Evolutionary conservation across 805 yeast species (phyloP).

Genomic region (Starmera pachycereana): DNA sequence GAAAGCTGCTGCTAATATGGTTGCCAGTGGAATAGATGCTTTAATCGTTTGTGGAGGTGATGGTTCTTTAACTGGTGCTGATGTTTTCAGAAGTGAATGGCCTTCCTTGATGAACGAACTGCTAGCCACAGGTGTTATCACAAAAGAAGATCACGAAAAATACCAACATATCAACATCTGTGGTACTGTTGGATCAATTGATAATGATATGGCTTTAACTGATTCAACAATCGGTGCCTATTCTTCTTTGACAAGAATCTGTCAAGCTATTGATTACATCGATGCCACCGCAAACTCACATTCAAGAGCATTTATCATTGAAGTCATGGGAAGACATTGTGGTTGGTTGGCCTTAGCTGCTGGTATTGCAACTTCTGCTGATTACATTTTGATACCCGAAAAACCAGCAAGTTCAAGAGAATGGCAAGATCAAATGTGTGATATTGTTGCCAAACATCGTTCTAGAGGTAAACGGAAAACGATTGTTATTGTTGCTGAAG

Average conservation of each 20-base stretch:
- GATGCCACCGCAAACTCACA: constrained; percentile 81
- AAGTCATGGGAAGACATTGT: constrained; percentile 86
- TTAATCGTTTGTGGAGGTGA: constrained; percentile 78
- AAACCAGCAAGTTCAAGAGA: constrained; percentile 52
- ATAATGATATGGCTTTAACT: constrained; percentile 77
- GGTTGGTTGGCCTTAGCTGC: constrained; percentile 83
- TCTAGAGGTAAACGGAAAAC: constrained; percentile 67
- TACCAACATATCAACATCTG: constrained; percentile 54
- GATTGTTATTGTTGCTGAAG: constrained; percentile 75
- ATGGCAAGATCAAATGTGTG: constrained; percentile 62
- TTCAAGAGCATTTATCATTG: constrained; percentile 74
- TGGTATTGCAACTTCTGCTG: constrained; percentile 74
- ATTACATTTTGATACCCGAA: constrained; percentile 73
- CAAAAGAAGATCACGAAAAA: constrained; percentile 34
- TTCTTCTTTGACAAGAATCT: constrained; percentile 67
- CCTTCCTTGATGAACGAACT: constrained; percentile 58
- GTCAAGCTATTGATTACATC: constrained; percentile 68
- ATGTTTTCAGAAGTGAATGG: constrained; percentile 69
- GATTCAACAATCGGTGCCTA: constrained; percentile 78
- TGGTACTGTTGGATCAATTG: constrained; percentile 77
- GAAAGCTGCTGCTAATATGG: constrained; percentile 52
- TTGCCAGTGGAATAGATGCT: constrained; percentile 66
- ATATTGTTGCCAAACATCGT: constrained; percentile 55
- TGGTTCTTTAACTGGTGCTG: constrained; percentile 78
- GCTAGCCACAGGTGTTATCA: constrained; percentile 31